Base-by-base conservation (phyloP, 129 eudicot genomes). In the Heracleum sosnowskyi region DNA sequence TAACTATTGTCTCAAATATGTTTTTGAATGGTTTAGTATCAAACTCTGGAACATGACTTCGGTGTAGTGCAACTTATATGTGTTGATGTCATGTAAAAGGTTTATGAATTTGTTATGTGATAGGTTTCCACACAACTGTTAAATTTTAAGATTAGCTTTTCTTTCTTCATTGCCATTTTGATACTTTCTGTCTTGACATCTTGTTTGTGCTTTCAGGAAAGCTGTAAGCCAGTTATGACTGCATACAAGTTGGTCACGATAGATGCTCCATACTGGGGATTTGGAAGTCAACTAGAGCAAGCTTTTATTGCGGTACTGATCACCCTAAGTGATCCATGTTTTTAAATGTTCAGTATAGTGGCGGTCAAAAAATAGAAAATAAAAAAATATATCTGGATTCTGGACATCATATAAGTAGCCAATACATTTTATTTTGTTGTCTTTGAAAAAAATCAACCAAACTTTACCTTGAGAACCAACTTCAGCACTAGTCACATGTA, bases 221-320 rank as follows among this genome's bases (percentile, higher is more conserved):
- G 69, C 2, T 89, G 97, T 82, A 82, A 79, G 74, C 97, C 97
- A 20, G 94, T 91, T 69, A 87, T 89, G 94, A 91, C 97, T 3
- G 97, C 97, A 63, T 91, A 91, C 87, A 91, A 91, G 74, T 81
- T 91, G 86, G 97, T 91, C 78, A 89, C 91, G 1, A 80, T 91
- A 82, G 92, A 91, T 76, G 94, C 82, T 81, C 94, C 97, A 29
- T 91, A 89, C 79, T 89, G 97, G 97, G 97, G 97, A 28, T 91
- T 89, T 71, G 97, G 97, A 35, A 84, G 88, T 66, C 87, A 83
- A 69, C 81, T 89, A 22, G 94, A 91, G 78, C 90, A 89, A 78
- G 86, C 90, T 57, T 46, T 89, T 69, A 76, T 91, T 74, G 85
- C 92, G 89, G 97, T 91, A 91, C 34, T 75, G 3, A 78, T 28